Evolutionary conservation across 2,329 filamentous ascomycete species (phyloP), one percentile per base, ranked within the genome.

Genomic region (Cylindrodendrum hubeiense): DNA sequence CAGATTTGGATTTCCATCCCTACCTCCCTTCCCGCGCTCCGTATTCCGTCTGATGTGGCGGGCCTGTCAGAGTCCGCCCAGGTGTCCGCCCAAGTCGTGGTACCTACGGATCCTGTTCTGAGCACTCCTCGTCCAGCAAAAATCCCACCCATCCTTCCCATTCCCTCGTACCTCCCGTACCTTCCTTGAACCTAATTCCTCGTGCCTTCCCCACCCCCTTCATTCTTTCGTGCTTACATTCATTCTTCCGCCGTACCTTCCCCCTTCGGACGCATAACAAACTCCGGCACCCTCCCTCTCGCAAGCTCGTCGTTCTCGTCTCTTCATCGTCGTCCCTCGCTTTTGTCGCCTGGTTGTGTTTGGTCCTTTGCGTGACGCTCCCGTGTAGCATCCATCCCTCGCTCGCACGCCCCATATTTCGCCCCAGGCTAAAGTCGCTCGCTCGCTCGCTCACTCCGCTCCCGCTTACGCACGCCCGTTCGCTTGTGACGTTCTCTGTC

Each of bases 401-500:
- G 22, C 34, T 52, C 52, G 28, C 10, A 63, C 22, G 47, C 50
- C 54, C 61, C 61, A 59, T 64, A 59, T 59, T 59, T 53, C 46
- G 54, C 39, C 55, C 54, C 49, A 28, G 37, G 43, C 61, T 64
- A 54, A 64, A 64, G 54, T 59, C 61, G 49, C 61, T 64, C 60
- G 54, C 54, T 64, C 60, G 54, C 54, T 58, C 49, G 21, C 33
- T 58, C 55, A 24, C 47, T 55, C 60, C 41, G 47, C 41, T 58
- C 53, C 49, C 60, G 60, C 46, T 52, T 55, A 52, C 46, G 41
- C 47, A 47, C 43, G 33, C 54, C 51, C 61, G 24, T 52, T 56
- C 60, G 37, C 60, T 55, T 55, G 28, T 50, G 58, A 58, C 60
- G 54, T 41, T 49, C 51, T 41, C 55, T 50, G 54, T 43, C 49